Conservation (phyloP, 164 flowering plant species). For the Echeveria elegans region DNA sequence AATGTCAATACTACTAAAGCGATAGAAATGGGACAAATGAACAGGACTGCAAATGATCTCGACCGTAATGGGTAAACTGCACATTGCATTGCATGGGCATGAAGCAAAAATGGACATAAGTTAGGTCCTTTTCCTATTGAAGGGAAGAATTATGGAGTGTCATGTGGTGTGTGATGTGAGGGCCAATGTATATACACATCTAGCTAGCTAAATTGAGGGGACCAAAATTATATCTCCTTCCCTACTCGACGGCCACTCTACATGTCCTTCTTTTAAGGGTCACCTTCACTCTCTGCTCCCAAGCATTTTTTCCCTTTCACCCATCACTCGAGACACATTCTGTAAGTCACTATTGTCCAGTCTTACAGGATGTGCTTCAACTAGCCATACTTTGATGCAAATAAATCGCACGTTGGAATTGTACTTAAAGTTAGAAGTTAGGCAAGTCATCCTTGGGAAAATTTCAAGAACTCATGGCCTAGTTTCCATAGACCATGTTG, state of each 20-base stretch:
- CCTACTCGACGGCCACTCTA: too few relatives aligned
- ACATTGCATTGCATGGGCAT: conserved; percentile 7
- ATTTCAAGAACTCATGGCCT: background rate
- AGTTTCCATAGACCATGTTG: conserved; percentile 1
- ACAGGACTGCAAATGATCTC: background rate
- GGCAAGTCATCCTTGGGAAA: background rate
- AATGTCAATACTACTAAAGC: background rate
- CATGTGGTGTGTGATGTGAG: conserved; percentile 2
- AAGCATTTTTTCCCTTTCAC: background rate
- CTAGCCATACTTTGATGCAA: background rate
- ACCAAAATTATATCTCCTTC: background rate
- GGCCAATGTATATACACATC: background rate
- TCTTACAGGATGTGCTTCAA: background rate
- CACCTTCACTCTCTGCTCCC: background rate
- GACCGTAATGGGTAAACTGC: background rate
- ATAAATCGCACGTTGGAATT: background rate
- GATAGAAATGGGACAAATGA: background rate
- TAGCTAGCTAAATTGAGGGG: background rate
- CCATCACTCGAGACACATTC: background rate
- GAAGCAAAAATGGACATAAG: background rate
- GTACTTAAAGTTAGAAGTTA: background rate
- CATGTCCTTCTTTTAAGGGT: too few relatives aligned
- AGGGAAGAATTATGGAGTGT: background rate
- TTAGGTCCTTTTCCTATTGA: conserved; percentile 5
- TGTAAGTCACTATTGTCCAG: background rate